Percentiles rank a stretch among this genome's conserved stretches.
These are phyloP conservation scores for Parietaria judaica DNA, from an alignment of 306 rosid genomes.

Conservation along the genomic window DNA sequence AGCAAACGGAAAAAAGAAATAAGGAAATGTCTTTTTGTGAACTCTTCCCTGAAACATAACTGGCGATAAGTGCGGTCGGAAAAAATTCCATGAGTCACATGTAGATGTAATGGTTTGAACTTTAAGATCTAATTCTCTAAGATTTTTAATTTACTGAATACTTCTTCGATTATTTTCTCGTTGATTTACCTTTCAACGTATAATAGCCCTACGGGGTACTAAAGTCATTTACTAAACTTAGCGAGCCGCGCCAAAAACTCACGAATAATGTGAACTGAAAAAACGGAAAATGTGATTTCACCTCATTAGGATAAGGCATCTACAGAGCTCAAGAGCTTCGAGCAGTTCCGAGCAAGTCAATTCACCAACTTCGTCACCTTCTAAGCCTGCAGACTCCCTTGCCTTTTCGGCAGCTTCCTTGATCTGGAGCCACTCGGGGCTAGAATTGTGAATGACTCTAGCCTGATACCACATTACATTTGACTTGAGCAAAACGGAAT, in stretches of 20 bases:
- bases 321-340: constrained; percentile 98
- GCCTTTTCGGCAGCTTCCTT: constrained; percentile 90
- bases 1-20: constrained; percentile 4
- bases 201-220: too few relatives aligned
- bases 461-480: constrained; percentile 42
- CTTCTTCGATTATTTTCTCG: too few relatives aligned
- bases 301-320: constrained; percentile 86
- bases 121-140: too few relatives aligned
- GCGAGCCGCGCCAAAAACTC: too few relatives aligned
- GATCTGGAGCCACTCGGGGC: constrained; percentile 82
- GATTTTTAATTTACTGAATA: too few relatives aligned
- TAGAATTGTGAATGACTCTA: constrained; percentile 74
- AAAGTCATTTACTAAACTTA: too few relatives aligned
- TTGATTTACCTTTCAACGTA: too few relatives aligned
- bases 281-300: constrained; percentile 2
- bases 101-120: too few relatives aligned
- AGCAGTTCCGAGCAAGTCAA: constrained; percentile 83
- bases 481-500: constrained; percentile 13
- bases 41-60: not conserved
- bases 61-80: too few relatives aligned
- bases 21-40: constrained; percentile 12
- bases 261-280: too few relatives aligned
- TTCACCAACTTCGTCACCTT: constrained; percentile 71
- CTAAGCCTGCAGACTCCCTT: constrained; percentile 55
- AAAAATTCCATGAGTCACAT: too few relatives aligned